Conservation (phyloP, 106 monocot species). For the Chionographis japonica region DNA sequence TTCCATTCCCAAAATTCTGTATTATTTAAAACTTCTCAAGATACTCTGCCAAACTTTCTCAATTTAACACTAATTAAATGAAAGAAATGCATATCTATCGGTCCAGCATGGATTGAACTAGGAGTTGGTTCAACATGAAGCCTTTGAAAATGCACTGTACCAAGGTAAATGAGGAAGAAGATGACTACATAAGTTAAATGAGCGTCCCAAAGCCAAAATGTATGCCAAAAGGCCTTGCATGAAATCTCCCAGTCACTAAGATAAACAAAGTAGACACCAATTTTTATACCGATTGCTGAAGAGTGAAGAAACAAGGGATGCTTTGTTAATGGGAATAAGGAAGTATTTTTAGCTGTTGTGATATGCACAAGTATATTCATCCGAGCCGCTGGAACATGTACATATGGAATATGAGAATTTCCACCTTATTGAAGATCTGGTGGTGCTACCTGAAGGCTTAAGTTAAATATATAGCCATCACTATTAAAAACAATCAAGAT, state of each 20-base stretch:
- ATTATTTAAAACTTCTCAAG: too few relatives aligned
- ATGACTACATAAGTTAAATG: constrained; percentile 12
- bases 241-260: constrained; percentile 7
- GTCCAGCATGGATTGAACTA: constrained; percentile 5
- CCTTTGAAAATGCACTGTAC: constrained; percentile 10
- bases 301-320: not conserved
- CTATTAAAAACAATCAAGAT: constrained; percentile 2
- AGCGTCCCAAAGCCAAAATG: constrained; percentile 10
- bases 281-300: not conserved
- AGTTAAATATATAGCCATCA: not conserved
- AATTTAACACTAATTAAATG: too few relatives aligned
- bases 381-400: constrained; percentile 20
- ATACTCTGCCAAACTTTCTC: too few relatives aligned
- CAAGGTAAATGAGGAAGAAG: constrained; percentile 30
- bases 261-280: not conserved
- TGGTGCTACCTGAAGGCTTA: constrained; percentile 22
- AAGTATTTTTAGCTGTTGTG: constrained; percentile 1
- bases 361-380: constrained; percentile 19
- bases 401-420: constrained; percentile 25
- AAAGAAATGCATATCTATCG: not conserved
- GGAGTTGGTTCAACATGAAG: constrained; percentile 2
- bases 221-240: constrained; percentile 15
- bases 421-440: constrained; percentile 26
- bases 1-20: too few relatives aligned
- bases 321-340: constrained; percentile 2